Evolutionary conservation across 1,284 basidiomycete genomes (phyloP).

Genomic region (Puccinia novopanici): DNA sequence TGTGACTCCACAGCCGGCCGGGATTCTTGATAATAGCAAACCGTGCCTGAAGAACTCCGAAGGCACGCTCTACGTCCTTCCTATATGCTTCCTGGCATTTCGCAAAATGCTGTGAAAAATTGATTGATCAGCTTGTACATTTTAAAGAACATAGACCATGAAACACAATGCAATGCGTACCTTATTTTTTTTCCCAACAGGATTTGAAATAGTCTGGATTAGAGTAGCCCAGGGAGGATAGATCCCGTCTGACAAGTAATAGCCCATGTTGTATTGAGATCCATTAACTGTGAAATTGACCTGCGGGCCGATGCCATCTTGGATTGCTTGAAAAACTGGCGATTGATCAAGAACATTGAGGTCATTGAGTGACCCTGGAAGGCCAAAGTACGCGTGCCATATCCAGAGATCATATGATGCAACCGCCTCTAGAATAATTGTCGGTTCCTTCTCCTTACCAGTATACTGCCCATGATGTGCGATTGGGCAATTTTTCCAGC

Average conservation of each 20-base stretch:
- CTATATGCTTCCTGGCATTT: background rate
- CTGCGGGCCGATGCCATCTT: background rate
- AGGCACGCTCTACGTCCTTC: constrained; percentile 2
- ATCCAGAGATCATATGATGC: constrained; percentile 14
- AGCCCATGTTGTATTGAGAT: background rate
- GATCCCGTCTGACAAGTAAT: too few relatives aligned
- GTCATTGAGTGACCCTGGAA: too few relatives aligned
- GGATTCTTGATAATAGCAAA: background rate
- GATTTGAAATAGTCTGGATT: too few relatives aligned
- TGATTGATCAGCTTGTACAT: too few relatives aligned
- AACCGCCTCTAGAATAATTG: constrained; percentile 17
- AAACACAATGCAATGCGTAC: background rate
- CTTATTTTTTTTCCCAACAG: background rate
- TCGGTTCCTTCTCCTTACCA: constrained; percentile 19
- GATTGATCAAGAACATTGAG: constrained; percentile 4
- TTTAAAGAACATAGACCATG: background rate
- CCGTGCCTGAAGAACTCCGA: background rate
- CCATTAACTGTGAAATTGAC: constrained; percentile 1
- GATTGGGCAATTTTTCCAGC: constrained; percentile 5
- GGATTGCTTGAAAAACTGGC: constrained; percentile 3
- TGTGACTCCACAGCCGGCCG: background rate
- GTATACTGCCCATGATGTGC: background rate
- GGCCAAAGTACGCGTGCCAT: too few relatives aligned
- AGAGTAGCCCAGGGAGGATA: too few relatives aligned
- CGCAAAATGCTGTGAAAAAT: background rate